phyloP scores from a whole-genome alignment of 495 filamentous ascomycete species.

The Cairneyella variabilis region DNA sequence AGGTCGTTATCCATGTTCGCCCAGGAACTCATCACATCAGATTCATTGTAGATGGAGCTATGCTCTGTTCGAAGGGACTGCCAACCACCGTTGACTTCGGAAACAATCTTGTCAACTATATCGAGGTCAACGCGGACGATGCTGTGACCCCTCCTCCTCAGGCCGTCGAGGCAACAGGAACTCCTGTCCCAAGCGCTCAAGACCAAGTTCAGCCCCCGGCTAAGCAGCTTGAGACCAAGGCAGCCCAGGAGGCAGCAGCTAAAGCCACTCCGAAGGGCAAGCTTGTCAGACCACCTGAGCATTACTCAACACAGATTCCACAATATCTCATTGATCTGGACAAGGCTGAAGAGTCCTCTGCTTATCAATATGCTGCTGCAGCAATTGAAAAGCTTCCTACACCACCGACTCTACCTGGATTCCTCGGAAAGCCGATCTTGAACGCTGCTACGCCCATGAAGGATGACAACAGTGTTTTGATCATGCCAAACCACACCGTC shows the following conservation, averaged over 20 bases:
- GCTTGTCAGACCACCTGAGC: constrained; percentile 37
- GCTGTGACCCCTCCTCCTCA: constrained; percentile 43
- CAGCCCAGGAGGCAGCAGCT: constrained; percentile 20
- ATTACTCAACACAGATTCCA: constrained; percentile 66
- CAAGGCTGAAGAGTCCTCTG: constrained; percentile 68
- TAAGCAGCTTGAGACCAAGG: constrained; percentile 3
- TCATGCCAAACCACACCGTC: constrained; percentile 94
- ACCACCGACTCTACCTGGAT: constrained; percentile 83
- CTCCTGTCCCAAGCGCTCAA: constrained; percentile 3
- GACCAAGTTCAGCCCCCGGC: background rate
- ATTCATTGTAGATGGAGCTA: constrained; percentile 91
- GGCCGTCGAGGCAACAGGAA: constrained; percentile 14
- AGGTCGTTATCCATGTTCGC: constrained; percentile 71
- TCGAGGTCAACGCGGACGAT: constrained; percentile 85
- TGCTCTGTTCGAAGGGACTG: constrained; percentile 79
- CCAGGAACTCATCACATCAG: constrained; percentile 95
- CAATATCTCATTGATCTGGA: constrained; percentile 84
- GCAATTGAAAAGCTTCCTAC: constrained; percentile 71
- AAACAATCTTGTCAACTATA: constrained; percentile 95
- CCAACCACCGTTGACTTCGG: constrained; percentile 96
- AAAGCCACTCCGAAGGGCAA: constrained; percentile 39
- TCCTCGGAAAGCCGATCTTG: constrained; percentile 90
- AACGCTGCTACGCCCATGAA: constrained; percentile 89
- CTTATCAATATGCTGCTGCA: constrained; percentile 62
- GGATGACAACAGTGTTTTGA: constrained; percentile 94